Evolutionary conservation across 2,329 filamentous ascomycete species (phyloP).

Genomic region (Botryotinia convoluta): DNA sequence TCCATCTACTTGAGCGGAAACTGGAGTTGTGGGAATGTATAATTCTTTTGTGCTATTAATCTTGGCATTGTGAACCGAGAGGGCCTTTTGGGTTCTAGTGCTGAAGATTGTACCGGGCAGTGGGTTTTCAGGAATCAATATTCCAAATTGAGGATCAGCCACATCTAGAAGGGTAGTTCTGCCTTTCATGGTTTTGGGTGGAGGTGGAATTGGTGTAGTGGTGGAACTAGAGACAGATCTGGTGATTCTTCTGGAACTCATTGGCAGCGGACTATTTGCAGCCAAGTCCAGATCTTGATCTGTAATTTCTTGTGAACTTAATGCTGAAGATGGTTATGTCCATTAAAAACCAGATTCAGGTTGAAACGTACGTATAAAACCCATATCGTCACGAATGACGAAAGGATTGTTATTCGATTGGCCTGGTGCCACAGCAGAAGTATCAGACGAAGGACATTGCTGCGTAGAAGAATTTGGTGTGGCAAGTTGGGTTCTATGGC

Average conservation of each 20-base stretch:
- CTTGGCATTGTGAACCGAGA: background rate
- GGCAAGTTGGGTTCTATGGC: background rate
- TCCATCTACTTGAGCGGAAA: background rate
- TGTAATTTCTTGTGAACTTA: background rate
- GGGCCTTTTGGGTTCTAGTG: background rate
- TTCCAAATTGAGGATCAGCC: background rate
- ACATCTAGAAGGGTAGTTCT: background rate
- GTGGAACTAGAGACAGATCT: background rate
- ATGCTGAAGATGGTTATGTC: background rate
- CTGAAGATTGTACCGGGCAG: background rate
- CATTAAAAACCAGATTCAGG: background rate
- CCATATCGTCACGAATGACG: background rate
- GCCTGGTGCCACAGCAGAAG: no score
- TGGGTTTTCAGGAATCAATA: background rate
- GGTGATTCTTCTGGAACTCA: background rate
- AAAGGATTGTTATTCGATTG: background rate
- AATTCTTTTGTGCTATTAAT: background rate
- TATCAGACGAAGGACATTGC: background rate
- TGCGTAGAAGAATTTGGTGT: background rate
- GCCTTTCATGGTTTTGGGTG: background rate
- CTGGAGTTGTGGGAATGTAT: no score
- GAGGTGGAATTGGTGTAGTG: no score
- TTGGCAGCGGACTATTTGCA: background rate
- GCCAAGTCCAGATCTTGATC: background rate
- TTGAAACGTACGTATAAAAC: conserved; percentile 6